Base-by-base conservation (phyloP, 345 rosid species). In the Eucalyptus brandiana region DNA sequence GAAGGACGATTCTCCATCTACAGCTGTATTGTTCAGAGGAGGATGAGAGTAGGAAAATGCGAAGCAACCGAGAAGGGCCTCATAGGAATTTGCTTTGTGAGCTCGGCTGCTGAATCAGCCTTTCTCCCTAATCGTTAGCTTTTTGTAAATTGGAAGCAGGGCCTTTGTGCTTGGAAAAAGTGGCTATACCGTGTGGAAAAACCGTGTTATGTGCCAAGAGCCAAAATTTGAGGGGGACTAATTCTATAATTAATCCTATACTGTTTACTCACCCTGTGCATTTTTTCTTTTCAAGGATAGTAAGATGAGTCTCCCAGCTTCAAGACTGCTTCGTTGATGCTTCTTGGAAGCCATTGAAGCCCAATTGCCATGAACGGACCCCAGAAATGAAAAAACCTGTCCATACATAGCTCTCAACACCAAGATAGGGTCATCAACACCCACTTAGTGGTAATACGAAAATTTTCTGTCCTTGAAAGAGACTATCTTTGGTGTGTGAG, bases 241-340 rank as follows among this genome's bases (percentile, higher is more conserved):
- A 62, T 62, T 62, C 72, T 7, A 28, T 62, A 0, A 0, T 28
- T 30, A 62, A 62, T 62, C 34, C 34, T 62, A 28, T 30, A 0
- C 3, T n/a, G 34, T 62, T 62, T 0, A 28, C 69, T 62, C 67
- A n/a, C 34, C 18, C 69, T 30, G 69, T 62, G 69, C 69, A 13
- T 62, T 62, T 2, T 60, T 30, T 62, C 34, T 62, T 30, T 13
- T 62, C 34, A 62, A 30, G 69, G 34, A 13, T 62, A 14, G 34
- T 62, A 30, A 62, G 18, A 30, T 62, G 3, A 62, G 9, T 62
- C 34, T 62, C 34, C 5, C 34, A 62, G 4, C 69, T 62, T 62
- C 69, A 62, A 62, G 69, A 62, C 69, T 62, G 69, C 34, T 30
- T 62, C 69, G 2, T 14, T 0, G 69, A 62, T 62, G 17, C 69